Evolutionary conservation across 1,139 yeast genomes (phyloP).

Genomic region (Yamadazyma epiphylla): DNA sequence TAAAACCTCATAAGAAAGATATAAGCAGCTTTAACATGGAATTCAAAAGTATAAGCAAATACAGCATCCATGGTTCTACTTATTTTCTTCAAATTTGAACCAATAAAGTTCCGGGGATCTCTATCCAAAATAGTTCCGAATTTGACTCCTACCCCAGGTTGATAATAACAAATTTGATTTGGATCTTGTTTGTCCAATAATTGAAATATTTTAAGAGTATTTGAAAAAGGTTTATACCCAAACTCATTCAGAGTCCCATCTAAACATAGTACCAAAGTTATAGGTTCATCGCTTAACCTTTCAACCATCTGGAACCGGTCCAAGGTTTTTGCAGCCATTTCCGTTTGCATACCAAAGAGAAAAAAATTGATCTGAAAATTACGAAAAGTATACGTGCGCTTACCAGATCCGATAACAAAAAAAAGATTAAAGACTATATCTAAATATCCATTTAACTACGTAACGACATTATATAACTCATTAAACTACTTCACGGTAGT

Average conservation of each 20-base stretch:
- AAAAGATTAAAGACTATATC: too few species aligned
- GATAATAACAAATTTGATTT: constrained; percentile 55
- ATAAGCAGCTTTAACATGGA: constrained; percentile 56
- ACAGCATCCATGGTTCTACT: constrained; percentile 38
- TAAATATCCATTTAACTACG: too few species aligned
- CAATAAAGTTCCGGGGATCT: constrained; percentile 16
- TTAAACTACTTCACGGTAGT: neutral
- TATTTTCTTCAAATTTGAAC: constrained; percentile 13
- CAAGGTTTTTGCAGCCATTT: neutral
- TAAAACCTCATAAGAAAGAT: constrained; percentile 46
- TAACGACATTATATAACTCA: too few species aligned
- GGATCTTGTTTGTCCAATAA: constrained; percentile 44
- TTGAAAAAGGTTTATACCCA: constrained; percentile 53
- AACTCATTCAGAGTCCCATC: constrained; percentile 63
- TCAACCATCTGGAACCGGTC: neutral
- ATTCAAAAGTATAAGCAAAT: constrained; percentile 50
- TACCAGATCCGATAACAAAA: too few species aligned
- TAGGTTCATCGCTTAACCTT: constrained; percentile 3
- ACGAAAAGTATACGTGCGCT: too few species aligned
- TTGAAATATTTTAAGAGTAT: constrained; percentile 50
- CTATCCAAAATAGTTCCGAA: constrained; percentile 32
- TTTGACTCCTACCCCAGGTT: constrained; percentile 61
- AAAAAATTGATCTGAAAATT: too few species aligned
- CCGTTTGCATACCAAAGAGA: too few species aligned
- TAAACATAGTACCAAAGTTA: constrained; percentile 44